These are phyloP conservation scores for Xylaria digitata DNA, from an alignment of 2,329 filamentous ascomycete genomes.

Conservation along the genomic window DNA sequence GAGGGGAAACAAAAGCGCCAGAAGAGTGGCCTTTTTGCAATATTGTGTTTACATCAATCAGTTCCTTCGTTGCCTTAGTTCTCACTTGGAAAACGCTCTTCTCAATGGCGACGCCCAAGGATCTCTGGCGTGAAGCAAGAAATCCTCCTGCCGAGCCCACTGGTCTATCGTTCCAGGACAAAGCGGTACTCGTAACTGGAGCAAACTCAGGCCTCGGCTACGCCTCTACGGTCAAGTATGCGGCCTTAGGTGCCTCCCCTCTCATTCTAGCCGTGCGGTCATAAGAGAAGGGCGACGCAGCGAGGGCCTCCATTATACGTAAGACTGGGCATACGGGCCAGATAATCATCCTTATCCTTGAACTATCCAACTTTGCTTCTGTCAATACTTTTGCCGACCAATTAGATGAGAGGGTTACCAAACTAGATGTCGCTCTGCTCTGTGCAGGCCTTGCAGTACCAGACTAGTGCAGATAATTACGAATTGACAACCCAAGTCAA, in stretches of 20 bases:
- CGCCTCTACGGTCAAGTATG: slow-evolving; percentile 3
- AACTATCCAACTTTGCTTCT: not conserved
- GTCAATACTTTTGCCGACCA: slow-evolving; percentile 9
- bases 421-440: slow-evolving; percentile 7
- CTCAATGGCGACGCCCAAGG: slow-evolving; percentile 4
- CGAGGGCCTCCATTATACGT: not conserved
- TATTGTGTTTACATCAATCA: no score
- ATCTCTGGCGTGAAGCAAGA: slow-evolving; percentile 15
- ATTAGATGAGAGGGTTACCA: not conserved
- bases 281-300: not conserved
- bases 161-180: slow-evolving; percentile 17
- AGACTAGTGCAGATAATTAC: slow-evolving; percentile 3
- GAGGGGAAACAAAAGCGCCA: no score
- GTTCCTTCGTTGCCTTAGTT: no score
- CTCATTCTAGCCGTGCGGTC: slow-evolving; percentile 11
- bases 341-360: slow-evolving; percentile 3
- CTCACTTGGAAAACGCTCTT: not conserved
- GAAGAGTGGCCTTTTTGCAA: no score
- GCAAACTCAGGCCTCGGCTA: slow-evolving; percentile 17
- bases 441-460: slow-evolving; percentile 12
- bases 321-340: not conserved
- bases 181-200: slow-evolving; percentile 14
- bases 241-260: slow-evolving; percentile 9
- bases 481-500: slow-evolving; percentile 22
- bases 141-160: slow-evolving; percentile 8